Evolutionary conservation across 306 rosid species (phyloP), one percentile per base, ranked within the genome.

Genomic region (Vigna mungo): DNA sequence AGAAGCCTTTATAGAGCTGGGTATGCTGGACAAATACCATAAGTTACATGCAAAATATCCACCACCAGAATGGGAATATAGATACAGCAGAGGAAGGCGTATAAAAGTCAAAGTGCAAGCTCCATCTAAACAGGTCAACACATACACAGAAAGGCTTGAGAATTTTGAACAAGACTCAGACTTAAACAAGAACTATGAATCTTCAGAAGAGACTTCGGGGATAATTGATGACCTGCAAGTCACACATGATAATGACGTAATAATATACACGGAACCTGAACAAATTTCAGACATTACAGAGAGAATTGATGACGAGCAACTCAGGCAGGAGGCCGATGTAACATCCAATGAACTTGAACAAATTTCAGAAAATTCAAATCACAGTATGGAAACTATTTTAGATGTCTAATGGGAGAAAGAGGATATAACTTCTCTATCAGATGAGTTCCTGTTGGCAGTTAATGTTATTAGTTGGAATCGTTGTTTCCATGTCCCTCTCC

Each of bases 11-110:
- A 82, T 84, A 81, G 86, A 92, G 85, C 85, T 89, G 69, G 97
- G 90, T 39, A 89, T 95, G 99, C 16, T 82, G 68, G 99, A 91
- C 71, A 91, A 92, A 69, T 88, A 87, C 56, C 52, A 84, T 8
- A 92, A 88, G 73, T 72, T 92, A 76, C 88, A 81, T 68, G 74
- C 36, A 80, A 95, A 90, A 78, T 95, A 95, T 74, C 97, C 97
- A 1, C 99, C 96, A 23, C 90, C 89, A 0, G 81, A 18, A 84
- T 95, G 96, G 97, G 91, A 80, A 71, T 87, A 87, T 76, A 80
- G 88, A 5, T 92, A 88, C 86, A 71, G 88, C 73, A 90, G 74
- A 76, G 97, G 99, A 70, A 92, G 82, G 66, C 99, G 97, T 4
- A 68, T 92, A 67, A 90, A 32, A 73, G 71, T 95, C 47, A 86